Evolutionary conservation across 169 alveolate species (phyloP).

Genomic region (Toxoplasma gondii): DNA sequence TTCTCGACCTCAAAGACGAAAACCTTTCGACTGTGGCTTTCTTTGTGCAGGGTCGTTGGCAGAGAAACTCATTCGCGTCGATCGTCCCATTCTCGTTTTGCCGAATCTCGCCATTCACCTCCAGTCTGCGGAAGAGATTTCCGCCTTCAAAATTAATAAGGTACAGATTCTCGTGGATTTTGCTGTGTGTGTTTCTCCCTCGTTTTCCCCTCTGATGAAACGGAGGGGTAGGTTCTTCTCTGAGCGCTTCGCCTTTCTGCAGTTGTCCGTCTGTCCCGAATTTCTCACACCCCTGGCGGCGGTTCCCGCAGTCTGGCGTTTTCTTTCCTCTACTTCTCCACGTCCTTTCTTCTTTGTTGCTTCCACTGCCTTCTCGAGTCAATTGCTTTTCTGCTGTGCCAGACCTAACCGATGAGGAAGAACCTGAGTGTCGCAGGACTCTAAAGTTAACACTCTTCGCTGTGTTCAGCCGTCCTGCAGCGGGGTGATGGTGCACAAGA

Average conservation of each 20-base stretch:
- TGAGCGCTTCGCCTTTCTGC: background rate
- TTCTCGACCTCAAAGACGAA: too few relatives aligned
- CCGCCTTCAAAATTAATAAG: conserved; percentile 76
- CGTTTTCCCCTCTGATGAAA: background rate
- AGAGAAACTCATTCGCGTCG: conserved; percentile 76
- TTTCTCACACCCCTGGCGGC: background rate
- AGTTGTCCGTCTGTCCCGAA: background rate
- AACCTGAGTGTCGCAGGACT: too few relatives aligned
- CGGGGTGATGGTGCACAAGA: too few relatives aligned
- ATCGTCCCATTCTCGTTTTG: conserved; percentile 88
- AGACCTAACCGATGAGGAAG: too few relatives aligned
- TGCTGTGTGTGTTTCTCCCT: background rate
- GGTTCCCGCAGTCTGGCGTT: too few relatives aligned
- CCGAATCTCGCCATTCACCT: conserved; percentile 95
- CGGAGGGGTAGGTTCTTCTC: background rate
- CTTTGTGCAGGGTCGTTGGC: background rate
- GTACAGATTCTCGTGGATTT: background rate
- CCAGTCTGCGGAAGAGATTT: conserved; percentile 86
- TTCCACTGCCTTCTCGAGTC: too few relatives aligned
- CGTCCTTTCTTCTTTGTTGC: too few relatives aligned
- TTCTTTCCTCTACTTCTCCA: too few relatives aligned
- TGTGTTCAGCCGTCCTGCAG: too few relatives aligned
- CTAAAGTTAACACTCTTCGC: too few relatives aligned
- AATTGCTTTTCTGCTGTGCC: too few relatives aligned
- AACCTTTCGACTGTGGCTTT: too few relatives aligned